A percentile compares a stretch with the other conserved stretches of the same genome.
Conservation (phyloP, 2,329 filamentous ascomycete genomes). For the Scedosporium aurantiacum region DNA sequence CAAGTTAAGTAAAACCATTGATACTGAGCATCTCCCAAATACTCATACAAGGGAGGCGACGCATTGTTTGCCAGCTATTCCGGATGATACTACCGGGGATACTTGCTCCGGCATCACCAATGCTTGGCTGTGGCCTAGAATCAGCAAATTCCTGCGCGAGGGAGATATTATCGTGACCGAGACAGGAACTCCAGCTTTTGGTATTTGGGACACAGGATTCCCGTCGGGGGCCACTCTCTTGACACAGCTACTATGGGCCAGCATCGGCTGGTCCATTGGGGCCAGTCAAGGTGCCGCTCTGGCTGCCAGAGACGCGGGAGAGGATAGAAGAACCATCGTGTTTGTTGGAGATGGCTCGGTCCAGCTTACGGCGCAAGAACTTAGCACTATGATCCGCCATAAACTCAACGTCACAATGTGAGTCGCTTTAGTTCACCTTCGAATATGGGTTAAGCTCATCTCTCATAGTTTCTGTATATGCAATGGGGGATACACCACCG, state of each 20-base stretch:
- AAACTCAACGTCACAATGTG: constrained; percentile 66
- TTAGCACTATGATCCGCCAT: constrained; percentile 73
- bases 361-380: constrained; percentile 73
- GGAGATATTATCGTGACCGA: constrained; percentile 75
- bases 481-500: constrained; percentile 84
- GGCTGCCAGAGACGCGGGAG: constrained; percentile 52
- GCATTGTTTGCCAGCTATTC: constrained; percentile 21
- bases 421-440: constrained; percentile 25
- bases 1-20: constrained; percentile 52
- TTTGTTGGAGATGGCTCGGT: constrained; percentile 86
- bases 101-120: constrained; percentile 46
- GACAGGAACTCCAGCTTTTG: constrained; percentile 80
- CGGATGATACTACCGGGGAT: not conserved
- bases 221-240: constrained; percentile 70
- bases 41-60: constrained; percentile 39
- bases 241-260: constrained; percentile 66
- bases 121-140: constrained; percentile 64
- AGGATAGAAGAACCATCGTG: constrained; percentile 58
- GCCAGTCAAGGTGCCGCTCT: constrained; percentile 57
- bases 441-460: not conserved
- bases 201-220: constrained; percentile 77
- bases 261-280: constrained; percentile 50
- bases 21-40: no score
- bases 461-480: constrained; percentile 60
- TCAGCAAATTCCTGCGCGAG: constrained; percentile 60